Percentiles rank a stretch among this genome's conserved stretches.
Evolutionary conservation across 441 rosid species (phyloP).

Genomic region (Aquilaria agallochum): DNA sequence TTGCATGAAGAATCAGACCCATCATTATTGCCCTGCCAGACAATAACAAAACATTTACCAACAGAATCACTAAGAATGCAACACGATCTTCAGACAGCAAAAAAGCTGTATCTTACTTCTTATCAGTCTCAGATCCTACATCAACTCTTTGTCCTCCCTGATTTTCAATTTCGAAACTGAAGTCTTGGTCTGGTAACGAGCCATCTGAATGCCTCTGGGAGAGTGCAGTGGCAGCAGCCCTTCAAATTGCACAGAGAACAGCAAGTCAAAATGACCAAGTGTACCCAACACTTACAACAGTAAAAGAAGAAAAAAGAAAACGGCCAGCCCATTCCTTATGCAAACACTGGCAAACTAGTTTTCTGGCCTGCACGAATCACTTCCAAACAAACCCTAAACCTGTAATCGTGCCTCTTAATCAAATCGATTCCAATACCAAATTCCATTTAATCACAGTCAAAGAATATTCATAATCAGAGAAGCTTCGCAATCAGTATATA

Average conservation of each 20-base stretch:
- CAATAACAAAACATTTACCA: slow-evolving; percentile 1
- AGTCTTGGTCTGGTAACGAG: slow-evolving; percentile 66
- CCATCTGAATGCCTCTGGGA: slow-evolving; percentile 78
- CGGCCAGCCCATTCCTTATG: no score
- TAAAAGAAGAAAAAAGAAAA: no score
- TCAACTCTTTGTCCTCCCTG: slow-evolving; percentile 63
- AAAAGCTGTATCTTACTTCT: slow-evolving; percentile 36
- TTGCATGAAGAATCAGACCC: slow-evolving; percentile 86
- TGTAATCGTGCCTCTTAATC: no score
- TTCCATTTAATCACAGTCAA: no score
- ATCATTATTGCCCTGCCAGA: slow-evolving; percentile 68
- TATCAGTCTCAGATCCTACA: slow-evolving; percentile 73
- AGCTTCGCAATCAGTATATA: not conserved
- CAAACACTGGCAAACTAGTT: not conserved
- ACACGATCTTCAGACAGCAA: not conserved
- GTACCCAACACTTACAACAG: no score
- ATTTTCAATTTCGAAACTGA: slow-evolving; percentile 78
- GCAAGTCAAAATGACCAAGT: not conserved
- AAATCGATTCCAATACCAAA: no score
- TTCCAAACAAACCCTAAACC: no score
- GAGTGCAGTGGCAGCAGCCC: slow-evolving; percentile 78
- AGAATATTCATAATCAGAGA: no score
- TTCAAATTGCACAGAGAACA: slow-evolving; percentile 25
- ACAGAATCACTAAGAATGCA: not conserved
- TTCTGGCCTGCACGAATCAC: not conserved